Base-by-base conservation (phyloP, 331 rosid genomes). In the Acacia concinna region DNA sequence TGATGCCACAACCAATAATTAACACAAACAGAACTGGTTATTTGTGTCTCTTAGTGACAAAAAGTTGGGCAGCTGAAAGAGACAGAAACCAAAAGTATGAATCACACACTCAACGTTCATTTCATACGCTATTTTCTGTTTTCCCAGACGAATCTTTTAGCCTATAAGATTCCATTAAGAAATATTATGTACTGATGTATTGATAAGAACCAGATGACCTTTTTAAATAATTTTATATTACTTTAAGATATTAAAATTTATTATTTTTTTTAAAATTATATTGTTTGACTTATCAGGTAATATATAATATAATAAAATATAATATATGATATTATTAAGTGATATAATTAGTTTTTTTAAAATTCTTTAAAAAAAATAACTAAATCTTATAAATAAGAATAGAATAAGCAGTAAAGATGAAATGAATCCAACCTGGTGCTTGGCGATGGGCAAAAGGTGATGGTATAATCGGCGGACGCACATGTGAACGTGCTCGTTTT, bases 401-500 rank as follows among this genome's bases (percentile, higher is more conserved):
- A n/a, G n/a, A n/a, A n/a, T n/a, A n/a, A n/a, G n/a, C n/a, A n/a
- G n/a, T n/a, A n/a, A n/a, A n/a, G n/a, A n/a, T n/a, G n/a, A n/a
- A n/a, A 38, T 69, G 43, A 84, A 84, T 68, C 76, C 37, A 83
- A 84, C 99, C 98, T 93, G 75, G 98, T 89, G 77, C 69, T 89
- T 0, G 97, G 97, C 3, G 93, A n/a, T 0, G 99, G 94, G 62
- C 99, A 96, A 80, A 96, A 96, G 1, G 90, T 89, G 32, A 96
- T 87, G 1, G 82, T 76, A 38, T 96, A 96, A 80, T 91, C 93
- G 1, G 90, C 92, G 0, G 87, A 57, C 0, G 92, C 91, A 43
- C 99, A 96, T 21, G 99, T 96, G 79, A 93, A 96, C 3, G 99
- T 96, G 76, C 98, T 93, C 1, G 97, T 89, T 74, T 71, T 82